These are phyloP conservation scores for Pyricularia sp. DNA, from an alignment of 2,329 filamentous ascomycete genomes.

Conservation along the genomic window DNA sequence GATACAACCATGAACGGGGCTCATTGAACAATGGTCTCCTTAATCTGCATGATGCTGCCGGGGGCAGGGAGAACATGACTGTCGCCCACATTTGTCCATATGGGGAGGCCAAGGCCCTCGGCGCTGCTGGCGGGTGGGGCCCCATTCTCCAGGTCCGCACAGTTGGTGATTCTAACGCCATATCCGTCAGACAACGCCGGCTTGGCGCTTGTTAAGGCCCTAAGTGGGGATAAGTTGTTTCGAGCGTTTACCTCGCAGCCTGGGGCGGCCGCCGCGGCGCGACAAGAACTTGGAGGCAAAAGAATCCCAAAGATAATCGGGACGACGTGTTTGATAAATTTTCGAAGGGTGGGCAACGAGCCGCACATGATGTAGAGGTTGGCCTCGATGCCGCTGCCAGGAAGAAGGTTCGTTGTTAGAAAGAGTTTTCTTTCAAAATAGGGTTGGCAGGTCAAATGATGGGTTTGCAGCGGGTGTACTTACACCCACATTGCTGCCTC, in stretches of 20 bases:
- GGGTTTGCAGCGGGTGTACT: not conserved
- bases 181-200: not conserved
- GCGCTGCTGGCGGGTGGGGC: too few species aligned
- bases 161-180: not conserved
- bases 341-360: slow-evolving; percentile 27
- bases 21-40: not conserved
- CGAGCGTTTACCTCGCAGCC: not conserved
- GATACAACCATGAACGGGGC: not conserved
- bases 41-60: not conserved
- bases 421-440: too few species aligned
- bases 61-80: not conserved
- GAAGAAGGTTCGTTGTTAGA: not conserved
- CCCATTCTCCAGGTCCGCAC: not conserved
- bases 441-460: too few species aligned
- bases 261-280: not conserved
- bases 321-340: slow-evolving; percentile 27
- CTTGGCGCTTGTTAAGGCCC: not conserved
- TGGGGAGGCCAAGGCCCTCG: not conserved
- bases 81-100: not conserved
- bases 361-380: slow-evolving; percentile 32
- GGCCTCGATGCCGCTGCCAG: slow-evolving; percentile 20
- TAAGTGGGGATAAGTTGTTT: not conserved
- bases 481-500: slow-evolving; percentile 19
- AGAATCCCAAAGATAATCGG: slow-evolving; percentile 19
- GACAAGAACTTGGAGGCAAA: not conserved